Base-by-base conservation (phyloP, 148 eudicot species). In the Vaccinium darrowii region DNA sequence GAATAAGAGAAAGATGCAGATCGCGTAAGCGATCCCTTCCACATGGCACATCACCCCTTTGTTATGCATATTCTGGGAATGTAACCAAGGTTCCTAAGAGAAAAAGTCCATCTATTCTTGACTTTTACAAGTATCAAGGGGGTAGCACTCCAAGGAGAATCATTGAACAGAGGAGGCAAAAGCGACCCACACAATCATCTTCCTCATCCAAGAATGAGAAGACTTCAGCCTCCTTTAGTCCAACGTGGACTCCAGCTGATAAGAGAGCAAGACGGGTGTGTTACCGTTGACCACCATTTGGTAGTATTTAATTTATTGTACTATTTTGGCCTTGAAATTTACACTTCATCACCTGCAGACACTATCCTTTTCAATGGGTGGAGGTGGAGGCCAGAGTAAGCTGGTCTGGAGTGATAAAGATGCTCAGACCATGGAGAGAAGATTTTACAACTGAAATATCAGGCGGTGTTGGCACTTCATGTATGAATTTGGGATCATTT, bases 71-170 rank as follows among this genome's bases (percentile, higher is more conserved):
- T 88, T 71, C 81, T 33, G 86, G 86, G 74, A 87, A 89, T 79
- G 18, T 58, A 80, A 71, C 91, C 52, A 94, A 87, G 84, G 85
- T 76, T 79, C 87, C 91, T 13, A 95, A 92, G 91, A 92, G 95
- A 83, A 94, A 92, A 90, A 95, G 94, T 88, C 95, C 96, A n/a
- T 93, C 98, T 27, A 89, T 93, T 86, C 93, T 94, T 72, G 98
- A 97, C 72, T 89, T 82, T 79, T 93, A 86, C 85, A 95, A 89
- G 92, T 97, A 95, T 80, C 90, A 90, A 87, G 91, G 93, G 82
- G 92, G 89, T 13, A 89, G 87, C 83, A 93, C 87, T 83, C 90
- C 95, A 25, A 85, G 84, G 80, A 94, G 91, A 86, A 72, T 74
- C 58, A 83, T 85, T 57, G 88, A 85, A 52, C 89, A 84, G 74